Evolutionary conservation across 2,329 filamentous ascomycete species (phyloP), one percentile per base, ranked within the genome.

Genomic region (Alternaria postmessia): DNA sequence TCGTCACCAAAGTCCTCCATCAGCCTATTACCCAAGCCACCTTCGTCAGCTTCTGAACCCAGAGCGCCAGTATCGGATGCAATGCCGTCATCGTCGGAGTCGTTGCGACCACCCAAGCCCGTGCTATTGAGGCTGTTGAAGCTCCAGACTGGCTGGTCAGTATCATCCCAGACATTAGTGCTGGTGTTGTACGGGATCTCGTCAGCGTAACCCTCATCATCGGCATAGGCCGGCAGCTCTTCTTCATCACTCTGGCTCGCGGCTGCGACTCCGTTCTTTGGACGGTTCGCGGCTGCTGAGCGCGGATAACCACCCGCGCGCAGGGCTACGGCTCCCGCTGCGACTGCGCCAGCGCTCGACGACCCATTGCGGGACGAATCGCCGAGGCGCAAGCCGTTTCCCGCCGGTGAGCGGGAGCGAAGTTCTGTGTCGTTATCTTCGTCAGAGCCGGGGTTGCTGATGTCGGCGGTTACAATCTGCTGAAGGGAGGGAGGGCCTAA

Each of bases 311-410:
- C 77, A 75, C 64, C 72, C 70, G 68, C 75, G 70, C 54, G 73
- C 75, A 72, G 75, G 77, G 57, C 74, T 79, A 57, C 74, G 62
- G 68, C 80, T 81, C 74, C 87, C 89, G 84, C 90, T 92, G 80
- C 91, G 86, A 84, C 89, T 92, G 84, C 88, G 86, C 86, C 92
- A 87, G 87, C 90, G 91, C 90, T 93, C 92, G 91, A 92, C 90
- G 89, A 94, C 87, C 92, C 92, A 94, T 83, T 89, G 85, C 84
- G 90, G 89, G 89, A 94, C 88, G 88, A 93, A 88, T 85, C 89
- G 89, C 85, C 91, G 90, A 93, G 91, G 87, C 91, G 90, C 88
- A 83, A 88, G 81, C 87, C 92, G 90, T 96, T 92, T 90, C 92
- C 92, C 89, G 88, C 79, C 67, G 84, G 82, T 63, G 82, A 81